Conservation (phyloP, 129 eudicot species). For the Calendula officinalis region DNA sequence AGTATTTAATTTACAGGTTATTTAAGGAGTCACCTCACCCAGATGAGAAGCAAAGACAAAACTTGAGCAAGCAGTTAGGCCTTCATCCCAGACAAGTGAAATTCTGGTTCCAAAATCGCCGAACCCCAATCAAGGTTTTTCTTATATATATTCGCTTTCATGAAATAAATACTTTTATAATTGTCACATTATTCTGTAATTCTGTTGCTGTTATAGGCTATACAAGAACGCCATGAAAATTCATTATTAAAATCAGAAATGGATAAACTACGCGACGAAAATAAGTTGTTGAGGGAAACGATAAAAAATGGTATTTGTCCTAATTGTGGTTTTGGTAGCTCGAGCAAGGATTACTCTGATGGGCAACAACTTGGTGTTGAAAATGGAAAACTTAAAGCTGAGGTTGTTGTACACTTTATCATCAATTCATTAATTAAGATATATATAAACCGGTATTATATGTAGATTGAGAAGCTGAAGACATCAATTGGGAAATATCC, state of each 20-base stretch:
- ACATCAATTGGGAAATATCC: conserved; percentile 55
- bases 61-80: conserved; percentile 86
- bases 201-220: conserved; percentile 57
- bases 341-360: conserved; percentile 50
- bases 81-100: conserved; percentile 98
- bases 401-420: conserved; percentile 62
- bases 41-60: conserved; percentile 95
- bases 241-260: conserved; percentile 78
- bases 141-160: not conserved
- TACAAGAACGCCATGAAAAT: conserved; percentile 98
- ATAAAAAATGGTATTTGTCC: conserved; percentile 63
- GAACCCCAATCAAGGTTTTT: conserved; percentile 92
- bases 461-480: conserved; percentile 82
- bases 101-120: conserved; percentile 99
- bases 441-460: conserved; percentile 5
- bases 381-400: conserved; percentile 83
- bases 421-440: conserved; percentile 2
- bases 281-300: conserved; percentile 64
- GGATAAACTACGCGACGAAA: conserved; percentile 81
- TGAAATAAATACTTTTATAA: not conserved
- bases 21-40: conserved; percentile 99
- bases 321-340: conserved; percentile 67
- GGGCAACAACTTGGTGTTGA: conserved; percentile 72
- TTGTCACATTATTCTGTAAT: conserved; percentile 7
- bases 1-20: conserved; percentile 44